Evolutionary conservation across 148 eudicot species (phyloP), one percentile per base, ranked within the genome.

Genomic region (Cornus controversa): DNA sequence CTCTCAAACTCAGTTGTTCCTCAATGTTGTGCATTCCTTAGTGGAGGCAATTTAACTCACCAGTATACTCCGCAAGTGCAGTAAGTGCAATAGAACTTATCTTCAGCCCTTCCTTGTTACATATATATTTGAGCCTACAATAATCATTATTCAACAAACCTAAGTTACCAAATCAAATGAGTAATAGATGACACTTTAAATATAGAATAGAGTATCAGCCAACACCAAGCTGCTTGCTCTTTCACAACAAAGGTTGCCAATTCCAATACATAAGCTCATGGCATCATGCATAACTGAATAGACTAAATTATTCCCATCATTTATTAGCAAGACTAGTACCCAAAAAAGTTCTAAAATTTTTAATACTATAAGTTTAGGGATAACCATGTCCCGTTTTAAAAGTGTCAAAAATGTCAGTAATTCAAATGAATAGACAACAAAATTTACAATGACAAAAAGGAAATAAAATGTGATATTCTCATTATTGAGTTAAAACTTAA

Each of bases 51-150:
- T 72, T 73, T 26, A 28, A 76, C 86, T 77, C 69, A 96, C 99
- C 99, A 80, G 99, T 91, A 84, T 80, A 83, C 81, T 87, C 91
- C 34, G 99, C 98, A 74, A 96, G 89, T 78, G 96, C 90, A 80
- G 97, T 87, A 74, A 96, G 89, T 75, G 94, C 90, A 75, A 86
- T 85, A 28, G 97, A 93, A 89, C 90, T 91, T 60, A 93, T 80
- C 87, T 87, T 91, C 83, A 91, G 83, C 79, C 91, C 90, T 87
- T 96, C 99, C 83, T 85, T 91, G 82, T 82, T 89, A 80, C 99
- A 93, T 76, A 96, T 93, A 85, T 89, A 88, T 79, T 91, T 93
- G 64, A 96, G 93, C 91, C 99, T 96, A 80, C 80, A 72, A 82
- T 47, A 62, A 69, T 13, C 77, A 82, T n/a, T 58, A 75, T 70